phyloP scores from a whole-genome alignment of 306 rosid genomes.

The Glycine latifolia region DNA sequence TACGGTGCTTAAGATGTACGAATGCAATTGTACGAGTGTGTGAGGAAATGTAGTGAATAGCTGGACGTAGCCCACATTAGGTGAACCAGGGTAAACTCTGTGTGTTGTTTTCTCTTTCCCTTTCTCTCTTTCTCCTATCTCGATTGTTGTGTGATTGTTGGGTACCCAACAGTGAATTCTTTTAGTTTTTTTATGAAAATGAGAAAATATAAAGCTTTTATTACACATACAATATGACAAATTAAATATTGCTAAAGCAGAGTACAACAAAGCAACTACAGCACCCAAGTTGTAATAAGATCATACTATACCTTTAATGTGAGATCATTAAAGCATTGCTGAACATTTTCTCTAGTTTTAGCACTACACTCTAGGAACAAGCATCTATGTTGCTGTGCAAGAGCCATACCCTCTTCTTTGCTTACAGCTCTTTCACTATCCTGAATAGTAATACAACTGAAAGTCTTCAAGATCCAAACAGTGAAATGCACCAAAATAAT shows the following conservation, averaged over 20 bases:
- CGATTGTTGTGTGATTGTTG: no score
- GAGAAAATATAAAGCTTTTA: not conserved
- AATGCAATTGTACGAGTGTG: no score
- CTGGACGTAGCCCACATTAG: no score
- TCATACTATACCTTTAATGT: constrained; percentile 63
- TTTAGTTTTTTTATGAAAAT: not conserved
- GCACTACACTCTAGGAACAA: constrained; percentile 89
- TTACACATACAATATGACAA: no score
- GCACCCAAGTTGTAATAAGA: not conserved
- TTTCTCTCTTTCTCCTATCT: no score
- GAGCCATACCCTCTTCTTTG: constrained; percentile 85
- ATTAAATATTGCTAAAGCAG: constrained; percentile 5
- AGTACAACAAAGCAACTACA: not conserved
- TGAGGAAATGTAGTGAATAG: no score
- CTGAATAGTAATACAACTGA: constrained; percentile 48
- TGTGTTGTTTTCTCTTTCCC: no score
- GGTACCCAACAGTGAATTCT: no score
- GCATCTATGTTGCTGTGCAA: constrained; percentile 73
- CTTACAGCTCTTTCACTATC: constrained; percentile 78
- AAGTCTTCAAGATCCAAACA: constrained; percentile 31
- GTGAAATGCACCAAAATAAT: not conserved
- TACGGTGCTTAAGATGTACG: no score
- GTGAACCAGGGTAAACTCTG: no score
- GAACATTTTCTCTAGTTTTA: constrained; percentile 84
- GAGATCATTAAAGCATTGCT: constrained; percentile 76